Base-by-base conservation (phyloP, 2,329 filamentous ascomycete species). In the Colletotrichum cereale region DNA sequence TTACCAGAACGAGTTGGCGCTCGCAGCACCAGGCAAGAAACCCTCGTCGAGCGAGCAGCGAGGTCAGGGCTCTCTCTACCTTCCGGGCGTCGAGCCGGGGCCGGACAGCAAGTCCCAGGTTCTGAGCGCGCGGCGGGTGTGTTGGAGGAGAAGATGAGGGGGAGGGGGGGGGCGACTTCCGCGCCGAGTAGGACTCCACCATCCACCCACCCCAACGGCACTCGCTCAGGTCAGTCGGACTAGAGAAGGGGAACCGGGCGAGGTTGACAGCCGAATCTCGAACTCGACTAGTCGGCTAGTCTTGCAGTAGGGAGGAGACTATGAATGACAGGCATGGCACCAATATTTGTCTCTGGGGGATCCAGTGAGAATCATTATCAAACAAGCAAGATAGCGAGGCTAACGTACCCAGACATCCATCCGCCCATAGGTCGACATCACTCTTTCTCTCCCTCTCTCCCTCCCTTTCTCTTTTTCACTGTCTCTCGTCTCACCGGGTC, bases 131-230 rank as follows among this genome's bases (percentile, higher is more conserved):
- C 53, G 21, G 24, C 42, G 52, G 61, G 21, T 50, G 14, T 26
- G 38, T 38, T 18, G 11, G 12, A 36, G 29, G n/a, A 29, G 50
- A 62, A 72, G 73, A 47, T 47, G 42, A 34, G 73, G 58, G 75
- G 76, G n/a, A n/a, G 73, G 75, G 68, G 76, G 73, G 73, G 73
- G 75, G 76, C 76, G 66, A 56, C 40, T 40, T 16, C 47, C n/a
- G 55, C 60, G 60, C 53, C 62, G 67, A 53, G 55, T 8, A 36
- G 24, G 66, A 50, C 31, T 24, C 40, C 34, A 57, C 58, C 58
- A 26, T 38, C 47, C 48, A 42, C 38, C 52, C 3, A 66, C 36
- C 38, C 52, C 3, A 66, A 61, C 67, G 56, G 56, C 62, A 70
- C 40, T 47, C 55, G 47, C 12, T 14, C 50, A 56, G 50, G 24